Base-by-base conservation (phyloP, 768 basidiomycete genomes). In the Boletus sensibilis region DNA sequence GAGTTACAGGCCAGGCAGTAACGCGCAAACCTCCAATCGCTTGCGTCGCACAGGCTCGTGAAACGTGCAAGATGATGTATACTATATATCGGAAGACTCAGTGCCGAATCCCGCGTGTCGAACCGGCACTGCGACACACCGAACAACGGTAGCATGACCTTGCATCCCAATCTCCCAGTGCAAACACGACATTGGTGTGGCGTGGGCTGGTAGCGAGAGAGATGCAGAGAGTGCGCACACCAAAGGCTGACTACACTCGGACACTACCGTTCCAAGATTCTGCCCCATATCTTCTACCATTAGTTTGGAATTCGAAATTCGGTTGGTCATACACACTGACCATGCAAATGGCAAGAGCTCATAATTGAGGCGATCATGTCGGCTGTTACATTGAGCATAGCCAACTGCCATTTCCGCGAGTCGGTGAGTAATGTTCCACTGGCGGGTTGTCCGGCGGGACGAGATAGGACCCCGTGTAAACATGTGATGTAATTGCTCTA, bases 371-470 rank as follows among this genome's bases (percentile, higher is more conserved):
- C 27, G 45, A 29, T 37, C 47, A 35, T 23, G 37, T 31, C 18
- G 45, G 50, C 18, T 42, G 50, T 37, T 31, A 64, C n/a, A 48
- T 58, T 34, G 58, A 47, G 56, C 64, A 65, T 58, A 62, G 65
- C 57, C 64, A 49, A 18, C 16, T 23, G 23, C 46, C 40, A 65
- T 67, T 52, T 67, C 61, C 58, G 64, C 43, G 44, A 35, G 25
- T 21, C 27, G 34, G 42, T 35, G 40, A 54, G 20, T 49, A 40
- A 58, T 27, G 13, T 29, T 23, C 7, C 25, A 21, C 10, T 29
- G 25, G 20, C 5, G 23, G 23, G 21, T 35, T 18, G 37, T 16
- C 20, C 20, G 33, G 9, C 52, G 34, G 20, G 55, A 50, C 34
- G 16, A 53, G 33, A 55, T 33, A 40, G 33, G 29, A 55, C 38